Evolutionary conservation across 345 rosid species (phyloP), one percentile per base, ranked within the genome.

Genomic region (Citrus sp.): DNA sequence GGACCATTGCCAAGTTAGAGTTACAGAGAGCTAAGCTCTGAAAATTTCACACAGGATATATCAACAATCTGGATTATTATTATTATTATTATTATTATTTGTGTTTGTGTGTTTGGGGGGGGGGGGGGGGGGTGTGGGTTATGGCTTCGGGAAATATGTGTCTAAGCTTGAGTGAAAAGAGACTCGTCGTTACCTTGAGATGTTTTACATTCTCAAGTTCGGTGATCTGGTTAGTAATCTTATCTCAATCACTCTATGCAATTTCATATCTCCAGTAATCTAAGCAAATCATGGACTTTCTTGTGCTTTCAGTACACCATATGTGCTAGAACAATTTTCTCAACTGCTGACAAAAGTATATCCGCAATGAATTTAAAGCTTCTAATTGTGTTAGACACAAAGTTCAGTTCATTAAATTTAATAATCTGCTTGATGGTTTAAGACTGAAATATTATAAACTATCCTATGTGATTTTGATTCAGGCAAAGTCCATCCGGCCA

Each of bases 1-100:
- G 97, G 42, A 91, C 97, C 66, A 94, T 96, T 62, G 97, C 97
- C 81, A 89, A 91, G 82, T 67, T 94, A 63, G 99, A 94, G 82
- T 76, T 96, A 64, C 89, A 79, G 78, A 90, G 90, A 84, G 91
- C 97, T 28, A 95, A 90, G 87, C 96, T 94, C 54, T 94, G 84
- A 91, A 37, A 22, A 34, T 40, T 9, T 63, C 9, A 16, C n/a
- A 13, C 21, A 2, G 37, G 10, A 16, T 51, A 22, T 51, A 63
- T 66, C 51, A 54, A 22, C 18, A 34, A 54, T 6, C 34, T n/a
- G 69, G 30, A 34, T 5, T 34, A 4, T 34, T 34, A 0, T 34
- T 34, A 0, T 34, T 34, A 0, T 34, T 34, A n/a, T n/a, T n/a
- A n/a, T n/a, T n/a, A n/a, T n/a, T n/a, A n/a, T n/a, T n/a, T n/a